phyloP scores from a whole-genome alignment of 2,329 filamentous ascomycete genomes.

The Trichophaea hybrida region DNA sequence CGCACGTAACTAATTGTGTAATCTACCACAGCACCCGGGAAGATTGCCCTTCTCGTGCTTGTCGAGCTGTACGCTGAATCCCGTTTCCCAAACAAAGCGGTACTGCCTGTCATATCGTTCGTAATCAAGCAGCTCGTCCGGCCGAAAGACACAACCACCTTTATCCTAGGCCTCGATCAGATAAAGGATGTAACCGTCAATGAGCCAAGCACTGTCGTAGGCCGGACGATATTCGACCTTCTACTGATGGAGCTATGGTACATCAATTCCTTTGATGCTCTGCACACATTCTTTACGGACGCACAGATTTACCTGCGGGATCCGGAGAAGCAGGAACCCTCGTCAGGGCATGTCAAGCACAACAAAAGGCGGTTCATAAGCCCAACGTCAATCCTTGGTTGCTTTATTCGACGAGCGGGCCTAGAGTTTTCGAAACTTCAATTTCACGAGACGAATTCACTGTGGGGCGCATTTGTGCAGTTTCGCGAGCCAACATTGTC shows the following conservation, averaged over 20 bases:
- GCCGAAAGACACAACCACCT: slow-evolving; percentile 33
- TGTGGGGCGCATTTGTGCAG: slow-evolving; percentile 71
- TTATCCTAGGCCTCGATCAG: slow-evolving; percentile 43
- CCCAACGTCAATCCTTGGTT: slow-evolving; percentile 59
- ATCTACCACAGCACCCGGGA: slow-evolving; percentile 51
- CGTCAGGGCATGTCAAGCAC: slow-evolving; percentile 6
- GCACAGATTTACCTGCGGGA: slow-evolving; percentile 46
- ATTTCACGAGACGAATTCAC: slow-evolving; percentile 60
- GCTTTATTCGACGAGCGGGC: slow-evolving; percentile 60
- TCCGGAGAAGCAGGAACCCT: slow-evolving; percentile 38
- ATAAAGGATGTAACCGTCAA: slow-evolving; percentile 38
- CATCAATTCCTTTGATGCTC: slow-evolving; percentile 63
- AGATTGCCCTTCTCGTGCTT: slow-evolving; percentile 67
- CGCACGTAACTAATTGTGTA: too few relatives aligned
- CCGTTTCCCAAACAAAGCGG: slow-evolving; percentile 52
- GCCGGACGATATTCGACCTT: slow-evolving; percentile 72
- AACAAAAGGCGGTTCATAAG: slow-evolving; percentile 23
- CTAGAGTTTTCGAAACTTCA: slow-evolving; percentile 68
- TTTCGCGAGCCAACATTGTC: slow-evolving; percentile 64
- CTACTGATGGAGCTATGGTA: slow-evolving; percentile 72
- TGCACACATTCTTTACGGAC: slow-evolving; percentile 58
- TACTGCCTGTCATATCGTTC: slow-evolving; percentile 64
- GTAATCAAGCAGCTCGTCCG: slow-evolving; percentile 53
- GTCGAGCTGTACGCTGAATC: slow-evolving; percentile 68
- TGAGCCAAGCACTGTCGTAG: slow-evolving; percentile 34